phyloP scores from a whole-genome alignment of 177 flowering plant genomes.

The Telopea speciosissima region DNA sequence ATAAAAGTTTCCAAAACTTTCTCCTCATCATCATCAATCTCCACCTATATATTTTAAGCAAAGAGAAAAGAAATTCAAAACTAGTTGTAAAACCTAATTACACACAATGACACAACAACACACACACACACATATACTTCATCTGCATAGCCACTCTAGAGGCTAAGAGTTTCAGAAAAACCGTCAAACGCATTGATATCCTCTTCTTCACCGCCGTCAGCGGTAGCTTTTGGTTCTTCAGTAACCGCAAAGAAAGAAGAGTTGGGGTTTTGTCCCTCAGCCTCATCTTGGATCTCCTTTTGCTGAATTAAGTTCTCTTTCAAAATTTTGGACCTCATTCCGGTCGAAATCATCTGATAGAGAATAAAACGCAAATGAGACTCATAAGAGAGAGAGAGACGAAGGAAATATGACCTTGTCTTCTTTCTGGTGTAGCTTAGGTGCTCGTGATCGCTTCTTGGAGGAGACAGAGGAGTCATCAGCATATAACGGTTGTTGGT shows the following conservation, averaged over 20 bases:
- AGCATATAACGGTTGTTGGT: conserved; percentile 41
- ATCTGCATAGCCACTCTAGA: conserved; percentile 40
- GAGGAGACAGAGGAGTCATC: conserved; percentile 28
- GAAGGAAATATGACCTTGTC: conserved; percentile 29
- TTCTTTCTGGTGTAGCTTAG: conserved; percentile 49
- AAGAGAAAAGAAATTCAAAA: conserved; percentile 2
- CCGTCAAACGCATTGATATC: conserved; percentile 63
- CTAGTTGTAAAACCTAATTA: not conserved
- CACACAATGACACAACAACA: too few species aligned
- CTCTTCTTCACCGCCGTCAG: conserved; percentile 33
- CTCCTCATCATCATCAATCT: conserved; percentile 78
- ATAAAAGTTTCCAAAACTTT: conserved; percentile 64
- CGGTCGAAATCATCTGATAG: conserved; percentile 40
- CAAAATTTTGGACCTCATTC: conserved; percentile 62
- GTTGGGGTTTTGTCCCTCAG: conserved; percentile 20
- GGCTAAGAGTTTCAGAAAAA: conserved; percentile 63
- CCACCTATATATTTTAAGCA: conserved; percentile 30
- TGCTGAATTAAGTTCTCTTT: conserved; percentile 74
- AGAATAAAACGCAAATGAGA: not conserved
- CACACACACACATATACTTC: conserved; percentile 24
- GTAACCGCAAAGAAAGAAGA: conserved; percentile 21
- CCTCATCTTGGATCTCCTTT: conserved; percentile 66
- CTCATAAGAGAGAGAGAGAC: not conserved
- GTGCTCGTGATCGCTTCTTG: conserved; percentile 39
- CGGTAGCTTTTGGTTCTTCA: conserved; percentile 12